Evolutionary conservation across 1,284 basidiomycete genomes (phyloP), one percentile per base, ranked within the genome.

Genomic region (Ceratobasidium sp.): DNA sequence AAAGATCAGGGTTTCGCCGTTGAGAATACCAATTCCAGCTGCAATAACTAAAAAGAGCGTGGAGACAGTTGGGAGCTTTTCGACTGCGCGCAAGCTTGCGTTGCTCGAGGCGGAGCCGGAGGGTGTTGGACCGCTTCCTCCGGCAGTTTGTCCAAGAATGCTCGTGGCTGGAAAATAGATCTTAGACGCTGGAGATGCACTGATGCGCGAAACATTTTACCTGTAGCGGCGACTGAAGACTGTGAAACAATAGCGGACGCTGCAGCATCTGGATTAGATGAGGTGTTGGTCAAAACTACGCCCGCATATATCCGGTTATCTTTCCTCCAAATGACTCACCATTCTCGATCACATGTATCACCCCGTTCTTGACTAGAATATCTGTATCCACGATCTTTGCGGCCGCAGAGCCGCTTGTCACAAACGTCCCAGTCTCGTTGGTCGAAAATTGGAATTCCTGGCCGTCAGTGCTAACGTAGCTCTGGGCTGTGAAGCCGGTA

Each of bases 291-390:
- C 61, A 94, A 85, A 13, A 93, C 90, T 80, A 88, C 78, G 94
- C 89, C 66, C 92, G 35, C 39, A 68, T 28, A 20, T n/a, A 11
- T 15, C n/a, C 2, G 13, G 31, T 11, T 26, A 31, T n/a, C n/a
- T 28, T 26, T 2, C 15, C 35, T n/a, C n/a, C n/a, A n/a, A n/a
- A n/a, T 23, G 10, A 66, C 49, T 47, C 33, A 77, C 61, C 56
- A 47, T 10, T 31, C 37, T 64, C 39, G n/a, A 69, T 69, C 67
- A 54, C 45, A 82, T 94, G 92, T 7, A 93, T 81, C 31, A 94
- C 93, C 76, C 93, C 93, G 80, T 94, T 94, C 37, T 86, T 82
- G 33, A 89, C 83, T 79, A 94, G 85, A 8, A 94, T 86, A 81
- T 95, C 92, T 31, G 89, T 84, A 71, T 86, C 85, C 31, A 91